Percentiles rank a stretch among this genome's conserved stretches.
Conservation (phyloP, 768 basidiomycete species). For the Termitomyces bulborhizus region DNA sequence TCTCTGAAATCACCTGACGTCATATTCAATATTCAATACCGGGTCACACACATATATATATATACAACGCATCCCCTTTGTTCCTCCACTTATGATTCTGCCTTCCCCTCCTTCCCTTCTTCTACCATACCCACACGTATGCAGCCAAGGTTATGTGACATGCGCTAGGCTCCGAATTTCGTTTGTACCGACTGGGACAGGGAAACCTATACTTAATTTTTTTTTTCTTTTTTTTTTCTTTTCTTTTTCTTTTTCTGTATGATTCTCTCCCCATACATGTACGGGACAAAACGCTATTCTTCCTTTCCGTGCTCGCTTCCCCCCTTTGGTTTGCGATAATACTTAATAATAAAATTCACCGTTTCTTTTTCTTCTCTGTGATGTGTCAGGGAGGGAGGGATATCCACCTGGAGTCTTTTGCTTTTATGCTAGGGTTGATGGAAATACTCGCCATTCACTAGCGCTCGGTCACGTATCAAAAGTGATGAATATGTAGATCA, state of each 20-base stretch:
- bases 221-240: background rate
- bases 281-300: background rate
- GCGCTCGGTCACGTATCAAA: no score
- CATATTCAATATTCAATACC: conserved; percentile 3
- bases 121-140: conserved; percentile 1
- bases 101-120: no score
- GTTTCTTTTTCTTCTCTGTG: background rate
- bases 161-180: background rate
- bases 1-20: background rate
- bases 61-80: background rate
- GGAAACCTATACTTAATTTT: conserved; percentile 1
- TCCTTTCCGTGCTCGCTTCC: background rate
- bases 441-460: no score
- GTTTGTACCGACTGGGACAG: conserved; percentile 4
- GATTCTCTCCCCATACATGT: background rate
- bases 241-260: background rate
- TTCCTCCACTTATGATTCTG: background rate
- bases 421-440: no score
- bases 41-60: background rate
- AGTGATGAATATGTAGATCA: no score
- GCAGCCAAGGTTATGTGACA: background rate
- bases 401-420: no score
- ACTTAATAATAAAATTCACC: background rate
- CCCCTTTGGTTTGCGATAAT: background rate
- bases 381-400: no score